A percentile compares a stretch with the other conserved stretches of the same genome.
These are phyloP conservation scores for Bruguiera gymnorhiza DNA, from an alignment of 345 rosid species.

Conservation along the genomic window DNA sequence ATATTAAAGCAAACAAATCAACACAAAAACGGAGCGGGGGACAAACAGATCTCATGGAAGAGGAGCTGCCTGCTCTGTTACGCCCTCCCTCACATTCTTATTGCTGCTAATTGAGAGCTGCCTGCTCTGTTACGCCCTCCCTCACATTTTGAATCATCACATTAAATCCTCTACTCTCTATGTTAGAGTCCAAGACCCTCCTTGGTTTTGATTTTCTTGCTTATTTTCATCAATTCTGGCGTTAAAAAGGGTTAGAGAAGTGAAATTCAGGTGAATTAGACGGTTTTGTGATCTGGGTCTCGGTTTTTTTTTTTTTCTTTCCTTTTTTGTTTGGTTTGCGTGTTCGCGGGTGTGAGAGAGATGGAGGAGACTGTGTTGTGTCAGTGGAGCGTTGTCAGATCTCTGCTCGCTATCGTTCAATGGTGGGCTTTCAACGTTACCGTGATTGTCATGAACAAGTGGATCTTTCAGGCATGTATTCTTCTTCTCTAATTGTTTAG, in stretches of 20 bases:
- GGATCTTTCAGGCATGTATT: slow-evolving; percentile 92
- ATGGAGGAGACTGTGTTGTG: slow-evolving; percentile 74
- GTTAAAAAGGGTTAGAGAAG: neutral
- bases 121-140: slow-evolving; percentile 47
- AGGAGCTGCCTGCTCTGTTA: slow-evolving; percentile 45
- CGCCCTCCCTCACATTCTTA: slow-evolving; percentile 25
- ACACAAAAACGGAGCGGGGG: slow-evolving; percentile 11
- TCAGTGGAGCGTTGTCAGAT: slow-evolving; percentile 73
- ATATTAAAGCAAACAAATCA: slow-evolving; percentile 13
- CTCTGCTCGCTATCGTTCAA: slow-evolving; percentile 85
- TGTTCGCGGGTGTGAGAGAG: slow-evolving; percentile 10
- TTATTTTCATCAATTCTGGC: neutral
- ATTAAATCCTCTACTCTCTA: neutral
- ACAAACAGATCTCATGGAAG: slow-evolving; percentile 40
- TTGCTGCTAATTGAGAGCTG: slow-evolving; percentile 20
- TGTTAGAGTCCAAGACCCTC: neutral
- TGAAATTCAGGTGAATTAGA: slow-evolving; percentile 12
- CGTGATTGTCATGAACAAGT: slow-evolving; percentile 94
- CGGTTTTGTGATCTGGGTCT: slow-evolving; percentile 3
- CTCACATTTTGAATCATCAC: neutral
- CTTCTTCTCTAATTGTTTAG: slow-evolving; percentile 11
- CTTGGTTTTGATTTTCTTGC: neutral
- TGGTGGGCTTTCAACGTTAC: slow-evolving; percentile 99
- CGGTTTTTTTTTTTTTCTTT: neutral
- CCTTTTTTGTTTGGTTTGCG: neutral